phyloP scores from a whole-genome alignment of 176 grass and related monocot species.

The Bolboschoenus planiculmis region DNA sequence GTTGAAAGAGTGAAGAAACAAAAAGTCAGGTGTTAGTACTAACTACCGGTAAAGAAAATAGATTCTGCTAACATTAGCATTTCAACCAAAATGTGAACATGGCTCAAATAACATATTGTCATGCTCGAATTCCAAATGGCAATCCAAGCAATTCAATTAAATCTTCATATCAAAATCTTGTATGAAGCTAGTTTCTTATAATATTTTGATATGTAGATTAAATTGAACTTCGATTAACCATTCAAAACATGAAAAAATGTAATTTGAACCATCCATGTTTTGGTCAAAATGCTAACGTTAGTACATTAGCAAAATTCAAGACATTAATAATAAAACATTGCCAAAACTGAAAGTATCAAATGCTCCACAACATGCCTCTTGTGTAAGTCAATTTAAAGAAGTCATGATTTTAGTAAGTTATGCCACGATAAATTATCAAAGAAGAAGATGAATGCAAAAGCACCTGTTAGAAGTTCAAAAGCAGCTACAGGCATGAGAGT shows the following conservation, averaged over 20 bases:
- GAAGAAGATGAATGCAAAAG: background rate
- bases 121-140: background rate
- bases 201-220: too few relatives aligned
- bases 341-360: background rate
- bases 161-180: background rate
- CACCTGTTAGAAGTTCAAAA: constrained; percentile 69
- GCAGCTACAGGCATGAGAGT: constrained; percentile 57
- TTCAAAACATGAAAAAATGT: background rate
- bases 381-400: background rate
- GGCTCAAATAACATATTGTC: background rate
- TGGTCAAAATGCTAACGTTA: background rate
- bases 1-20: constrained; percentile 8
- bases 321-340: background rate
- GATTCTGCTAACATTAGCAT: background rate
- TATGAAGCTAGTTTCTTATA: background rate
- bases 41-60: background rate
- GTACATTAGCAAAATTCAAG: background rate
- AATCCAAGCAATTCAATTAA: background rate
- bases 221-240: background rate
- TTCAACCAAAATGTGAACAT: background rate
- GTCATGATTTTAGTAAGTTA: background rate
- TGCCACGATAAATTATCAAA: background rate
- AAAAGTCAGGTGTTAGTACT: background rate
- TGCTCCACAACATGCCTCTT: background rate
- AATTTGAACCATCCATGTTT: background rate